These are phyloP conservation scores for Hygrocybe punicea DNA, from an alignment of 768 basidiomycete genomes.

Conservation along the genomic window DNA sequence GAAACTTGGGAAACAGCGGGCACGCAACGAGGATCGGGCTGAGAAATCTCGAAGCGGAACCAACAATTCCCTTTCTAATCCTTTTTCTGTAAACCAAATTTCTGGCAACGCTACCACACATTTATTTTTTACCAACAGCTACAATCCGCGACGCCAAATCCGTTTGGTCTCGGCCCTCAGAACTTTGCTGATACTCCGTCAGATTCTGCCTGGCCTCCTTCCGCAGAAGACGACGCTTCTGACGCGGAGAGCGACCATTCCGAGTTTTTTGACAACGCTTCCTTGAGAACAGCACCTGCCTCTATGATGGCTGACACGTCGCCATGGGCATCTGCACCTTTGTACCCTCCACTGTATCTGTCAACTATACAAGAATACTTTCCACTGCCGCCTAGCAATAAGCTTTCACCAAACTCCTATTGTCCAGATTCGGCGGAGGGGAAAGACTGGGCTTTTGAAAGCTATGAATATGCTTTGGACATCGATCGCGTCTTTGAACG, in stretches of 20 bases:
- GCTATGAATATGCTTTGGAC: conserved; percentile 76
- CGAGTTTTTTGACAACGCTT: conserved; percentile 40
- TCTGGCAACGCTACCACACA: neutral
- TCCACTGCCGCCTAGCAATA: conserved; percentile 52
- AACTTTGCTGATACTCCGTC: conserved; percentile 16
- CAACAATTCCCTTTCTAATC: conserved; percentile 46
- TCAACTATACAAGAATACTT: conserved; percentile 74
- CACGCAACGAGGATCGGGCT: conserved; percentile 38
- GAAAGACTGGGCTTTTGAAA: conserved; percentile 63
- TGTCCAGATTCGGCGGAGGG: conserved; percentile 44
- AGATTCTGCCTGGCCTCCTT: conserved; percentile 17
- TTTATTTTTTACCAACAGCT: neutral
- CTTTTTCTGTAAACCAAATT: conserved; percentile 57
- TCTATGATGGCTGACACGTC: conserved; percentile 54
- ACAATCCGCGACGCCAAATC: neutral
- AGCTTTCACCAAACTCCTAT: conserved; percentile 41
- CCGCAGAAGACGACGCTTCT: conserved; percentile 11
- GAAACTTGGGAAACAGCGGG: conserved; percentile 60
- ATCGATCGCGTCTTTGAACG: conserved; percentile 84
- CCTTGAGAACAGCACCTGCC: conserved; percentile 57
- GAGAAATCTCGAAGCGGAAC: conserved; percentile 30
- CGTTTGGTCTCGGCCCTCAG: neutral
- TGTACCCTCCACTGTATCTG: conserved; percentile 67
- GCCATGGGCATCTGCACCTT: conserved; percentile 63
- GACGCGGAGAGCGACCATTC: conserved; percentile 37